Evolutionary conservation across 225 moss, liverwort and hornwort genomes (phyloP).

Genomic region (Marchantia polymorpha): DNA sequence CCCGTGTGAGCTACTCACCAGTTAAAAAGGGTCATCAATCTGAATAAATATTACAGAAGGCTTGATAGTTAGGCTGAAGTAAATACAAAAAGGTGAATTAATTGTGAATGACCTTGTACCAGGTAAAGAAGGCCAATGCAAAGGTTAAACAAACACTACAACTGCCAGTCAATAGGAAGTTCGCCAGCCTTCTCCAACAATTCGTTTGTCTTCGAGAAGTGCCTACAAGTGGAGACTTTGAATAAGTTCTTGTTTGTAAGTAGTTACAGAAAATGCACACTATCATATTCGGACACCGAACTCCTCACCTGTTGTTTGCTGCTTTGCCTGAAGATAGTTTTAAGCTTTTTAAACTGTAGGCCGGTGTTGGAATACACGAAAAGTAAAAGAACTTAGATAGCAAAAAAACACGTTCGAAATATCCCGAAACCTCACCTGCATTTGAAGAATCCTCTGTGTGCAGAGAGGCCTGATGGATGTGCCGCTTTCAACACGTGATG

Average conservation of each 20-base stretch:
- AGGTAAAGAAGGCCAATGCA: neutral
- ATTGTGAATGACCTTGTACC: neutral
- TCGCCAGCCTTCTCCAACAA: conserved; percentile 79
- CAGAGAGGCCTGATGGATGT: conserved; percentile 92
- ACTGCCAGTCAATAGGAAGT: conserved; percentile 88
- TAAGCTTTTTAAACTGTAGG: no score
- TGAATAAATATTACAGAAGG: no score
- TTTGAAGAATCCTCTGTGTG: conserved; percentile 86
- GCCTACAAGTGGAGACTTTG: conserved; percentile 42
- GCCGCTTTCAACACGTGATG: conserved; percentile 86
- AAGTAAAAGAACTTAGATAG: no score
- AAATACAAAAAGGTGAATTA: no score
- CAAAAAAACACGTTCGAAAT: neutral
- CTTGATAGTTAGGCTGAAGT: no score
- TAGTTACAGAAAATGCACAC: no score
- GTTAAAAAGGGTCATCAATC: no score
- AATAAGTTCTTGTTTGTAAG: neutral
- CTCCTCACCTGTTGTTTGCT: no score
- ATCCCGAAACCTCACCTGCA: conserved; percentile 52
- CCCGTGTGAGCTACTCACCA: no score
- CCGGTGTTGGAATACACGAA: no score
- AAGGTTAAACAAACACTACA: conserved; percentile 28
- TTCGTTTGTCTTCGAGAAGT: conserved; percentile 84
- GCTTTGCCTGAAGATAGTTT: no score
- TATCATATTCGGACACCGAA: no score